Conservation (phyloP, 305 asterid genomes). For the Fraxinus xanthoxyloides region DNA sequence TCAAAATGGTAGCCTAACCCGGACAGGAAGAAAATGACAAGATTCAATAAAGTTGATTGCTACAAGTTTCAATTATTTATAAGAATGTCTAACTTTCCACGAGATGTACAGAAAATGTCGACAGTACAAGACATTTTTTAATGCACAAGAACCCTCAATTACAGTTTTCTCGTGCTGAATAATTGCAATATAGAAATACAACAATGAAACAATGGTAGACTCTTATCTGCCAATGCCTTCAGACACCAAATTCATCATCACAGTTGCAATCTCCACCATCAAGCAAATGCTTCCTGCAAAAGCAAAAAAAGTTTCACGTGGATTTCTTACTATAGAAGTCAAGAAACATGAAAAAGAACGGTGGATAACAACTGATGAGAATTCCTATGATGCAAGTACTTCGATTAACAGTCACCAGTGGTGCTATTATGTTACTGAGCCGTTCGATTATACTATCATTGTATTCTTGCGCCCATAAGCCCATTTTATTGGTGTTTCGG, state of each 20-base stretch:
- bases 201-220: constrained; percentile 1
- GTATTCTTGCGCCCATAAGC: not conserved
- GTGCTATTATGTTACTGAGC: not conserved
- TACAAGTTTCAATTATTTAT: not conserved
- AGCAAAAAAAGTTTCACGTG: constrained; percentile 2
- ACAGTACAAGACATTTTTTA: not conserved
- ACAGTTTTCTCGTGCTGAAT: constrained; percentile 6
- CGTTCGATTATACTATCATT: not conserved
- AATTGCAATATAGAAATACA: not conserved
- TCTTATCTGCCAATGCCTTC: constrained; percentile 1
- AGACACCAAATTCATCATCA: constrained; percentile 25
- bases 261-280: constrained; percentile 41
- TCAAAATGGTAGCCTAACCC: not conserved
- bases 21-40: not conserved
- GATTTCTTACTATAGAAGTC: not conserved
- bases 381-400: not conserved
- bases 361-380: not conserved
- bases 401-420: not conserved
- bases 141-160: not conserved
- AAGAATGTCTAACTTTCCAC: not conserved
- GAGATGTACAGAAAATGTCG: not conserved
- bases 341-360: not conserved
- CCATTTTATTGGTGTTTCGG: not conserved
- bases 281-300: constrained; percentile 62
- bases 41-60: not conserved